Evolutionary conservation across 2,329 filamentous ascomycete species (phyloP), one percentile per base, ranked within the genome.

Genomic region (Alternaria atra): DNA sequence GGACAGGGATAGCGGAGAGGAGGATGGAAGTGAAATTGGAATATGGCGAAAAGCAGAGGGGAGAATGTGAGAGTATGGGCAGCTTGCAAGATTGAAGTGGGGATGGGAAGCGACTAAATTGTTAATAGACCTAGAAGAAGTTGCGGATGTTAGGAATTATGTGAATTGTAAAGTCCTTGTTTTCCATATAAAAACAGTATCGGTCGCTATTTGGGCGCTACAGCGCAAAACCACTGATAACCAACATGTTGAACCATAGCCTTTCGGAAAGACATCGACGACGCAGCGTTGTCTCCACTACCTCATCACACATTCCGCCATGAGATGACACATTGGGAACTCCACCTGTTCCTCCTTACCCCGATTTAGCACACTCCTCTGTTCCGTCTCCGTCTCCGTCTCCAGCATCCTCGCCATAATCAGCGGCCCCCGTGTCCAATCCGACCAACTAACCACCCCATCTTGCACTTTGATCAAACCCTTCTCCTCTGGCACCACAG

Each of bases 321-420:
- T 39, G 23, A 54, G 51, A 23, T 61, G 59, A 15, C 48, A 58
- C 15, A 57, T 17, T 6, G 52, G 51, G 20, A 47, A 62, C n/a
- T 55, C 39, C 23, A 35, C 30, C 23, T 53, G 48, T 1, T 30
- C 35, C 1, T 12, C 58, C 58, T 23, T 30, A 15, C 43, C 39
- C 30, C 20, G 32, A 34, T 7, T 27, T 27, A 32, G 5, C 12
- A 25, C 39, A 42, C 39, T 42, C 30, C 37, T 43, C 8, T 2
- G 20, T 20, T 20, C 20, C 20, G 20, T n/a, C 8, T 6, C 10
- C 42, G 10, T 17, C 32, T 13, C n/a, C 27, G 9, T 9, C 20
- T 13, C 17, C 47, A 13, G 4, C 5, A 43, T 59, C 62, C 51
- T 55, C 13, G 29, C 44, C 47, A 63, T 34, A 13, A 62, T 52